Evolutionary conservation across 768 basidiomycete species (phyloP).

Genomic region (Auriscalpium vulgare): DNA sequence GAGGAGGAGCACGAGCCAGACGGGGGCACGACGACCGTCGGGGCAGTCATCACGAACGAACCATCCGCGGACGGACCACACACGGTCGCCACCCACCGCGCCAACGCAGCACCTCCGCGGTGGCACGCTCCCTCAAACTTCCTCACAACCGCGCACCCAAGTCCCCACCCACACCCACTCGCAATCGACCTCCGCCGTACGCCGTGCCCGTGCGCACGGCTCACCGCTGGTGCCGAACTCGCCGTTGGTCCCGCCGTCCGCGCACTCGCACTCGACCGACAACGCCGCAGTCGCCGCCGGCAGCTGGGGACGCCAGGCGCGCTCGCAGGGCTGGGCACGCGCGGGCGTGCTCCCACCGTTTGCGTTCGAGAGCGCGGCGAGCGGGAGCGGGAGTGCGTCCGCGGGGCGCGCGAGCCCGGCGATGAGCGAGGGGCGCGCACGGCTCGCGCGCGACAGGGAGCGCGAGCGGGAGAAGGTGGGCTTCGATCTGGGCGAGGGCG

Average conservation of each 20-base stretch:
- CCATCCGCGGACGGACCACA: neutral
- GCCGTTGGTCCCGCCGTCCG: slow-evolving; percentile 7
- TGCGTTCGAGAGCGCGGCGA: slow-evolving; percentile 14
- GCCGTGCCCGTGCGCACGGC: neutral
- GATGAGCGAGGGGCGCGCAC: slow-evolving; percentile 2
- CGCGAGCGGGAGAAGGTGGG: neutral
- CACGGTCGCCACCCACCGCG: slow-evolving; percentile 3
- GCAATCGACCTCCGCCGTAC: slow-evolving; percentile 7
- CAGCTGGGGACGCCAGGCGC: slow-evolving; percentile 8
- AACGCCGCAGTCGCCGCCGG: slow-evolving; percentile 7
- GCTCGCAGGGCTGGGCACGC: slow-evolving; percentile 11
- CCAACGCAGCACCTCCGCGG: slow-evolving; percentile 2
- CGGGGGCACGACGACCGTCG: neutral
- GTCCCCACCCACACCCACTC: slow-evolving; percentile 4
- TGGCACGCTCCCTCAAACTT: neutral
- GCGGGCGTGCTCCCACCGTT: slow-evolving; percentile 15
- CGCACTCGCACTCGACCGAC: slow-evolving; percentile 10
- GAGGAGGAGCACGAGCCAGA: slow-evolving; percentile 9
- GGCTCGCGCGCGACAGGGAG: neutral
- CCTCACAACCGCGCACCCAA: slow-evolving; percentile 5
- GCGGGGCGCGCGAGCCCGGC: slow-evolving; percentile 1
- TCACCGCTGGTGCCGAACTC: slow-evolving; percentile 2
- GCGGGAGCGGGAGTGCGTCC: slow-evolving; percentile 3
- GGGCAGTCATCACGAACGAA: too few species aligned
- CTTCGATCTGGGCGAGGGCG: slow-evolving; percentile 10